phyloP scores from a whole-genome alignment of 2,329 filamentous ascomycete genomes.

The Colletotrichum destructivum region DNA sequence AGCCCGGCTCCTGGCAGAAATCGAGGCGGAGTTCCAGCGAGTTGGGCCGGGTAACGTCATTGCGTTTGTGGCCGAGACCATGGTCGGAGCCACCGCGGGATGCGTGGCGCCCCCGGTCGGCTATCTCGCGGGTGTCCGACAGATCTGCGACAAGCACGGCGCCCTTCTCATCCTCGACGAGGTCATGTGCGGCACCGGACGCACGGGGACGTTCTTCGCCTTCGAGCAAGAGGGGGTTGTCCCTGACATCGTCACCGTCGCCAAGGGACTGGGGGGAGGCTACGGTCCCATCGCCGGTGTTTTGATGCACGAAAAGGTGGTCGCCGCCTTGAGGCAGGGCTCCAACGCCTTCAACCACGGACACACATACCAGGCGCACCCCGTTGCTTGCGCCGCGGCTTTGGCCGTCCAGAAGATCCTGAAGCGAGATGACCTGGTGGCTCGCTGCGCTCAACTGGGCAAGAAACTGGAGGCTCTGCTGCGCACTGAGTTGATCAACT shows the following conservation, averaged over 20 bases:
- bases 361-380: conserved; percentile 49
- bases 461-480: conserved; percentile 49
- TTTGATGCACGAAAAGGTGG: conserved; percentile 65
- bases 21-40: conserved; percentile 63
- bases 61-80: conserved; percentile 66
- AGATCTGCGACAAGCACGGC: conserved; percentile 69
- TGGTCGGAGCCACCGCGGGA: conserved; percentile 65
- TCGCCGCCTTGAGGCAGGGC: conserved; percentile 63
- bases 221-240: conserved; percentile 69
- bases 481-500: conserved; percentile 46
- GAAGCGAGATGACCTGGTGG: conserved; percentile 51
- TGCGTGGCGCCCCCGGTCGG: conserved; percentile 65
- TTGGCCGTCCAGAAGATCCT: conserved; percentile 53
- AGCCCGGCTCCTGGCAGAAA: conserved; percentile 56
- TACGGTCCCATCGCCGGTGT: conserved; percentile 70
- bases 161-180: conserved; percentile 71
- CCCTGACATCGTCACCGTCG: conserved; percentile 72
- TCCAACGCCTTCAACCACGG: conserved; percentile 53
- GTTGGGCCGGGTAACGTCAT: conserved; percentile 62
- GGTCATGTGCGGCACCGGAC: conserved; percentile 79
- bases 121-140: conserved; percentile 68
- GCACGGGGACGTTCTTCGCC: conserved; percentile 73
- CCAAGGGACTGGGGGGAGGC: conserved; percentile 72
- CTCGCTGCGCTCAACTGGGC: conserved; percentile 52
- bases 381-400: conserved; percentile 47